phyloP scores from a whole-genome alignment of 2,329 filamentous ascomycete species.

The Cladobotryum mycophilum region DNA sequence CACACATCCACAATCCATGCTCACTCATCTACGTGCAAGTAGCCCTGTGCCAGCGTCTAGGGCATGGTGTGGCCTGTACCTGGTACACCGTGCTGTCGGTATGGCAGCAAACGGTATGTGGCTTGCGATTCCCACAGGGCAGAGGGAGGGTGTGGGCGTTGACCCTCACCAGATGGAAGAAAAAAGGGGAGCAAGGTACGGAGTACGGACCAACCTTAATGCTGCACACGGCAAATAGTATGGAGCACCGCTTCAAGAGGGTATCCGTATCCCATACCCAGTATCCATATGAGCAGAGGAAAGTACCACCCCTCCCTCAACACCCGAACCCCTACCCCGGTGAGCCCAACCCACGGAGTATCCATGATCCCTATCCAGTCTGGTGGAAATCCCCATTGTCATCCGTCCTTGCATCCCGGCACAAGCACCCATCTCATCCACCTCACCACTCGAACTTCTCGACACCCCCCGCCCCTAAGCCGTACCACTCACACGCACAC shows the following conservation, averaged over 20 bases:
- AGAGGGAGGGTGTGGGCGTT: too few relatives aligned
- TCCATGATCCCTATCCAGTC: not conserved
- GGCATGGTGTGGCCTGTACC: not conserved
- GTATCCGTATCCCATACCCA: too few relatives aligned
- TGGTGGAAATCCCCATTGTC: not conserved
- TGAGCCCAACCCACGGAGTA: not conserved
- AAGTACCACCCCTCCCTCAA: too few relatives aligned
- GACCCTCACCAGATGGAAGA: too few relatives aligned
- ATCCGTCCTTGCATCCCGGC: not conserved
- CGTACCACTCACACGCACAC: slow-evolving; percentile 5
- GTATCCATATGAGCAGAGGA: too few relatives aligned
- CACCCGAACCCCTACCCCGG: slow-evolving; percentile 1
- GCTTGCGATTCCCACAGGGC: not conserved
- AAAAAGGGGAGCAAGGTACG: too few relatives aligned
- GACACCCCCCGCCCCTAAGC: slow-evolving; percentile 5
- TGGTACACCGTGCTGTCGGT: slow-evolving; percentile 6
- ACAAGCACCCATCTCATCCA: not conserved
- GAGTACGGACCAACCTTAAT: too few relatives aligned
- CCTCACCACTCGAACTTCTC: not conserved
- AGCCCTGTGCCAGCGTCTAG: not conserved
- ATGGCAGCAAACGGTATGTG: slow-evolving; percentile 6
- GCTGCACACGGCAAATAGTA: too few relatives aligned
- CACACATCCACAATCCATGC: not conserved
- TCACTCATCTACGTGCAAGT: not conserved
- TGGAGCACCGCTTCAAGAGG: too few relatives aligned